phyloP scores from a whole-genome alignment of 495 filamentous ascomycete genomes.

The Aspergillus mulundensis region DNA sequence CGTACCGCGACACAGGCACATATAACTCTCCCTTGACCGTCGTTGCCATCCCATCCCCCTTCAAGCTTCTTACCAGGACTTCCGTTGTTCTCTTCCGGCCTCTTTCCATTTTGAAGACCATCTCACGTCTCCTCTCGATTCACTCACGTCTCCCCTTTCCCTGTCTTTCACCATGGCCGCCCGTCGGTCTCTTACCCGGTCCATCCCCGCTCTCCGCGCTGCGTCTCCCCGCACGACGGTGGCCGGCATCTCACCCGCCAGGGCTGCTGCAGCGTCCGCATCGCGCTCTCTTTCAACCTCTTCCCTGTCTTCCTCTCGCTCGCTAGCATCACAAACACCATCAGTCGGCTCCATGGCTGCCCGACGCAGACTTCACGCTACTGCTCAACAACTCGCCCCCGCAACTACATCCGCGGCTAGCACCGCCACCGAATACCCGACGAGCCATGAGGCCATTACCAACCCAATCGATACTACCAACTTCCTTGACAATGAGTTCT shows the following conservation, averaged over 20 bases:
- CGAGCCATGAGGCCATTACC: constrained; percentile 73
- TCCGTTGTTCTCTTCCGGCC: neutral
- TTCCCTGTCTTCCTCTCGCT: constrained; percentile 19
- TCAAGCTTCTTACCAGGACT: constrained; percentile 1
- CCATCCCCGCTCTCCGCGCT: constrained; percentile 44
- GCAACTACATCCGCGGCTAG: constrained; percentile 53
- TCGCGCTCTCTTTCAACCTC: constrained; percentile 29
- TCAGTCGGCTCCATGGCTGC: constrained; percentile 26
- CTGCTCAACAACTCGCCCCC: constrained; percentile 53
- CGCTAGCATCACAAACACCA: constrained; percentile 18
- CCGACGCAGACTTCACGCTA: constrained; percentile 51
- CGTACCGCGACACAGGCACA: constrained; percentile 6
- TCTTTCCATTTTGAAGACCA: neutral
- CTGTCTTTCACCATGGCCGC: constrained; percentile 36
- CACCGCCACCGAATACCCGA: constrained; percentile 69
- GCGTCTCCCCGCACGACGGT: constrained; percentile 39
- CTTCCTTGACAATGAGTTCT: constrained; percentile 90
- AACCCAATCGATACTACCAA: constrained; percentile 76
- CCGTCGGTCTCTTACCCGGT: constrained; percentile 39
- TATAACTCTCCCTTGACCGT: neutral
- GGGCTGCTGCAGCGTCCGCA: constrained; percentile 22
- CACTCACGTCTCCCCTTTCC: neutral
- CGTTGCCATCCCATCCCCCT: neutral
- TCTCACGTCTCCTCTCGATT: neutral
- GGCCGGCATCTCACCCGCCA: constrained; percentile 21